Base-by-base conservation (phyloP, 345 rosid genomes). In the Laguncularia racemosa region DNA sequence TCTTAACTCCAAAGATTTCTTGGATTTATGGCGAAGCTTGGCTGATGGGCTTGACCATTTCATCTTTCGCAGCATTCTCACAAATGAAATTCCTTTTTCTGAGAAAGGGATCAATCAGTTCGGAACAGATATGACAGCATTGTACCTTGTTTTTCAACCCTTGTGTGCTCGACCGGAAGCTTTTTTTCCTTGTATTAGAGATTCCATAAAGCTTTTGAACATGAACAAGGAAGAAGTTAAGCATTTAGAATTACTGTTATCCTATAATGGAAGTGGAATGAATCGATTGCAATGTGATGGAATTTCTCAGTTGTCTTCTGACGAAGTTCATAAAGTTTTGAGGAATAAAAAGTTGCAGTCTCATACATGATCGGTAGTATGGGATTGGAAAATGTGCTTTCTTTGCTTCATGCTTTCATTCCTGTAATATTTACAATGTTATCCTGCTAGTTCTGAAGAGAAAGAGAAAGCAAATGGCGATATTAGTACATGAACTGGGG, bases 21-120 rank as follows among this genome's bases (percentile, higher is more conserved):
- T 76, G 48, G 96, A 83, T 70, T 61, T 85, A 68, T 85, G 93
- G 93, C 77, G 93, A 62, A 81, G 79, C 56, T 72, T 80, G 3
- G 93, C 93, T 0, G 84, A 83, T 14, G 93, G 89, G 64, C 78
- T 89, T 13, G 96, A 89, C 62, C 85, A 76, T 61, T 88, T 76
- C 61, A 72, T 85, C 18, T 76, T 68, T 48, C 8, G 80, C 67
- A 76, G 81, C 65, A 68, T 80, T 53, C 67, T 70, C 16, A 16
- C 53, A 1, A 52, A 65, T 19, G 74, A 72, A 28, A 44, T 69
- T 58, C 59, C 23, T 47, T 70, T 78, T 44, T 69, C 73, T 3
- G 17, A 50, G 3, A 48, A 59, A 20, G 72, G 70, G 57, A 67
- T 68, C 44, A 18, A 45, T 50, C 82, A 52, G 60, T 80, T 85